phyloP scores from a whole-genome alignment of 495 filamentous ascomycete species.

The Mycothermus thermophilus region DNA sequence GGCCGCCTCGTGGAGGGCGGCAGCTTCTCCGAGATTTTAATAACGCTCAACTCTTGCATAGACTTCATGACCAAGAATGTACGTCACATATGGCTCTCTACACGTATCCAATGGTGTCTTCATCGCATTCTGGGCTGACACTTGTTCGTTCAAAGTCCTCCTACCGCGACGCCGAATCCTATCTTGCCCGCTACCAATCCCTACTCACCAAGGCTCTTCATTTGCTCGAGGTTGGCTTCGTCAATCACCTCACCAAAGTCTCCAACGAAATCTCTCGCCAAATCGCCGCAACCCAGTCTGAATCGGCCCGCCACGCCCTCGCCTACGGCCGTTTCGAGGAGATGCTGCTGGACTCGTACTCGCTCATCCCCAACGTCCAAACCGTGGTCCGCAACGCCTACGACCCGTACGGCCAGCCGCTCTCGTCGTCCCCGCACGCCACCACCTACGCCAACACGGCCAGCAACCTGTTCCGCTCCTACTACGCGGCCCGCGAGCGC shows the following conservation, averaged over 20 bases:
- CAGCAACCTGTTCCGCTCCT: constrained; percentile 31
- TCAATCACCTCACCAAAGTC: constrained; percentile 28
- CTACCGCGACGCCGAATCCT: constrained; percentile 75
- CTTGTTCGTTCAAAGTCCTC: constrained; percentile 40
- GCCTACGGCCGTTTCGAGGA: constrained; percentile 38
- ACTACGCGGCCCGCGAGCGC: constrained; percentile 30
- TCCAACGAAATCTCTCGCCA: constrained; percentile 33
- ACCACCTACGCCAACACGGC: constrained; percentile 51
- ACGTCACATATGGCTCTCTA: constrained; percentile 16
- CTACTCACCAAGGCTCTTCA: constrained; percentile 47
- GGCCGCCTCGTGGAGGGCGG: constrained; percentile 65
- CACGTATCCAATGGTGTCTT: background rate
- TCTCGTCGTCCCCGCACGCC: constrained; percentile 35
- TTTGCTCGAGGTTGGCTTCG: constrained; percentile 39
- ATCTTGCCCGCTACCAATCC: constrained; percentile 81
- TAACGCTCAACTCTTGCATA: constrained; percentile 74
- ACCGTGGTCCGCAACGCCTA: constrained; percentile 39
- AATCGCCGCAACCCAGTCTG: constrained; percentile 32
- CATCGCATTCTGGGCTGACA: constrained; percentile 8
- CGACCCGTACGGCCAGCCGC: constrained; percentile 47
- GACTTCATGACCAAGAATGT: constrained; percentile 80
- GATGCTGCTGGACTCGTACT: constrained; percentile 32
- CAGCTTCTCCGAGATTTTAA: constrained; percentile 73
- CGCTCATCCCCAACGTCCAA: constrained; percentile 32
- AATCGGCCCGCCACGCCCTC: constrained; percentile 36